Base-by-base conservation (phyloP, 345 rosid species). In the Citrus australasica region DNA sequence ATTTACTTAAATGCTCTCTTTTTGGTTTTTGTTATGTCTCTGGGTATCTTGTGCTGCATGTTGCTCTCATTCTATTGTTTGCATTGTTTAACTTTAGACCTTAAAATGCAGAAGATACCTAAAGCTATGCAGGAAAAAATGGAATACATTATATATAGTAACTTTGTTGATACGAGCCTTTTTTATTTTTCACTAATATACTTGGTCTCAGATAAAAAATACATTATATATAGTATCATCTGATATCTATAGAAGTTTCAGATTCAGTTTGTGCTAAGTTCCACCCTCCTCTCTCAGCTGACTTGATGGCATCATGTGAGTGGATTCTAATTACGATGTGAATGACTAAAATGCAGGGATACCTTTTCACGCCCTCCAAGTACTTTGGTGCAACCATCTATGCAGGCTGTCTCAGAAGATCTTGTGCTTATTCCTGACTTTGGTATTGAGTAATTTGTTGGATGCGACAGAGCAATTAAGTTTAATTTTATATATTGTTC, bases 371-470 rank as follows among this genome's bases (percentile, higher is more conserved):
- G 88, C 40, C 95, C 92, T 84, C 94, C 98, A 10, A 88, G 97
- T 84, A 94, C 98, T 79, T 87, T 96, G 78, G 87, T 92, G 83
- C 99, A 96, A 83, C 98, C 99, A 83, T 90, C 97, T 27, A 90
- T 96, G 93, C 82, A 82, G 73, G 82, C 88, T 81, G 81, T 78
- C 33, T 22, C 80, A 0, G 92, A 89, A 77, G 87, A 86, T 76
- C 70, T 74, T 87, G 81, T 79, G 73, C 81, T 81, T 66, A 74
- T 85, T 82, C 99, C 99, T 11, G 86, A 82, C n/a, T 96, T 96
- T 82, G 99, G 99, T 96, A 94, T 67, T 28, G 7, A 69, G 32
- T 76, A 21, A 51, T 51, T 46, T 67, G 24, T 32, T 24, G 62
- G 22, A 21, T 61, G 40, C 25, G 1, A 28, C 42, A 28, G 59